Conservation (phyloP, 2,329 filamentous ascomycete genomes). For the Pseudogymnoascus sp. region DNA sequence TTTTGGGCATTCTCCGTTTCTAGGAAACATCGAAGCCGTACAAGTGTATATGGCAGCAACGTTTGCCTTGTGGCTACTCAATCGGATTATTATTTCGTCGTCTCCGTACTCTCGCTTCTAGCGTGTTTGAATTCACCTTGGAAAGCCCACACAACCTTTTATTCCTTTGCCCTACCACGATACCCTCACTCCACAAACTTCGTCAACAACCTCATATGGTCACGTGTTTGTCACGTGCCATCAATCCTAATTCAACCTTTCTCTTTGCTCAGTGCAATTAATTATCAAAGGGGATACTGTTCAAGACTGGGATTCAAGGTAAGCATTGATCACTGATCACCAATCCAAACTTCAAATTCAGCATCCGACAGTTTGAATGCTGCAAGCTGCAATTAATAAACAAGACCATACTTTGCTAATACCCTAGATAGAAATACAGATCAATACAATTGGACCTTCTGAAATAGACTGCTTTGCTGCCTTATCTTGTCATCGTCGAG, state of each 20-base stretch:
- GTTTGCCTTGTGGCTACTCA: not conserved
- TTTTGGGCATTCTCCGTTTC: not conserved
- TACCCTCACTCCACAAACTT: not conserved
- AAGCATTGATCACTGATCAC: not conserved
- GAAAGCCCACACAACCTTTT: not conserved
- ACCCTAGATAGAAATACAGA: slow-evolving; percentile 6
- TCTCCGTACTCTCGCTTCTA: not conserved
- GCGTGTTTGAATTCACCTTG: not conserved
- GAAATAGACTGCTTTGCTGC: not conserved
- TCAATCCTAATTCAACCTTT: not conserved
- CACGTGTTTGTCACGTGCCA: slow-evolving; percentile 7
- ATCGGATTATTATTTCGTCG: not conserved
- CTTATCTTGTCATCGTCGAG: not conserved
- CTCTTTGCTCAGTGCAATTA: not conserved
- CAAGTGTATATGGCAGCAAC: not conserved
- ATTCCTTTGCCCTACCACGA: not conserved
- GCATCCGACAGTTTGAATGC: not conserved
- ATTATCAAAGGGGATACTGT: not conserved
- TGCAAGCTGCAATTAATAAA: not conserved
- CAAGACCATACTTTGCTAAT: not conserved
- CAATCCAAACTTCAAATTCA: not conserved
- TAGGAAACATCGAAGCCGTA: not conserved
- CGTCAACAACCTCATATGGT: not conserved
- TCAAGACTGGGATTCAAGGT: slow-evolving; percentile 2
- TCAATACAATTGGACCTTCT: not conserved